These are phyloP conservation scores for Chlamydomonas sphaeroides DNA, from an alignment of 139 green algal genomes.

Conservation along the genomic window DNA sequence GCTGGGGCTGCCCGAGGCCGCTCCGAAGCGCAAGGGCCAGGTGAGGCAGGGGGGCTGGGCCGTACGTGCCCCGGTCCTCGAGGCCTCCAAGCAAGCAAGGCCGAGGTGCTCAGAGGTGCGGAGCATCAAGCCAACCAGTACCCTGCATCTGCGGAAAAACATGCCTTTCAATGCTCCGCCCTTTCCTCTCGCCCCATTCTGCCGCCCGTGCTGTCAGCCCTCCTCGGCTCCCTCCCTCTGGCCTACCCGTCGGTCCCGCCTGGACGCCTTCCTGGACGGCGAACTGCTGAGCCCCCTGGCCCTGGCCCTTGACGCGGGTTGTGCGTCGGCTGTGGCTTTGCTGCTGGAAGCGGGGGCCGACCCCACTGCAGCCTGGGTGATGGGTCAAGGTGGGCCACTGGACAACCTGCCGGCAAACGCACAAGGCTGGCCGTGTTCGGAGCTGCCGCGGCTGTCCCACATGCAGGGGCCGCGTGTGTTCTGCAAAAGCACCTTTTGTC, in stretches of 20 bases:
- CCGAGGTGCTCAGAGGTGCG: no score
- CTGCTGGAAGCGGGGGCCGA: constrained; percentile 16
- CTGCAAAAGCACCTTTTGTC: not conserved
- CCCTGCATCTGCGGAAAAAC: not conserved
- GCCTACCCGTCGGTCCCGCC: no score
- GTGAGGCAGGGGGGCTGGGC: no score
- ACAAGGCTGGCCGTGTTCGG: not conserved
- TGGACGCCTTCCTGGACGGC: not conserved
- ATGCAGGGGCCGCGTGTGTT: not conserved
- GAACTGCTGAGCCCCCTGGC: not conserved
- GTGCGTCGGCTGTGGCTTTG: not conserved
- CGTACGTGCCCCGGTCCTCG: no score
- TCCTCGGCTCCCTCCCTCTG: not conserved
- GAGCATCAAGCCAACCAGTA: no score
- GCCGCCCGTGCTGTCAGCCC: not conserved
- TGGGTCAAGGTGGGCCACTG: not conserved
- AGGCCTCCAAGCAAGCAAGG: no score
- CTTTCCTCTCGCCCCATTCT: not conserved
- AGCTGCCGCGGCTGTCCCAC: not conserved
- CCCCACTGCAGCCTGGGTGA: not conserved
- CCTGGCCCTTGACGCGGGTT: not conserved
- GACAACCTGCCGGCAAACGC: not conserved
- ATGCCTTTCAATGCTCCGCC: not conserved
- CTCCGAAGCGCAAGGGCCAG: no score
- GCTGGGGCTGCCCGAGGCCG: no score